Base-by-base conservation (phyloP, 345 rosid species). In the Citrus maxima region DNA sequence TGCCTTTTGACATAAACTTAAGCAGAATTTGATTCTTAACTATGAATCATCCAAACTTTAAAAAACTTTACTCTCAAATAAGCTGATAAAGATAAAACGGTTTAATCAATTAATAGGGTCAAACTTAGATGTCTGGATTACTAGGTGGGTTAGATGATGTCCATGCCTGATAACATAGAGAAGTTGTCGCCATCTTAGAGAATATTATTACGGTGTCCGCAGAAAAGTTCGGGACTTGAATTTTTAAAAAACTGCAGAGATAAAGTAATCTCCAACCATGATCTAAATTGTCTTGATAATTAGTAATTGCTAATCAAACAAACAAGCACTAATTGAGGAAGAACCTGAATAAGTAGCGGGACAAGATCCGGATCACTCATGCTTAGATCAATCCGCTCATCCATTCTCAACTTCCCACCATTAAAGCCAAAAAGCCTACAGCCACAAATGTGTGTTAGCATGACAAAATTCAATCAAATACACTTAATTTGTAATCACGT, bases 361-460 rank as follows among this genome's bases (percentile, higher is more conserved):
- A 94, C 97, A 63, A 96, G 86, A 84, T 96, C 99, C 82, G 82
- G 92, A 91, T 96, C 99, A 78, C 99, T 94, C 99, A 96, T 96
- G 88, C 99, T 89, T 70, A 96, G 97, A 83, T 93, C 88, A 67
- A 96, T 81, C 64, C 97, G 92, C 86, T 96, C 97, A 81, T 96
- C 99, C 98, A 93, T 96, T 83, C 89, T 90, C 89, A 96, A 84
- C 90, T 84, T 96, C 76, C 98, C 95, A 49, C 95, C 95, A 85
- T 89, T 86, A 70, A 79, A 94, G 80, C 97, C 92, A 82, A 96
- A 86, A 78, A 96, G 88, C 93, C 99, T 96, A 83, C 27, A 77
- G 65, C 54, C 83, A 70, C 46, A 70, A 72, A 72, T 56, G 34
- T 28, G 22, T 49, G 40, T 30, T 10, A 54, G 55, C 24, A 78